Evolutionary conservation across 2,329 filamentous ascomycete genomes (phyloP), one percentile per base, ranked within the genome.

Genomic region (Monilinia vaccinii-corymbosi): DNA sequence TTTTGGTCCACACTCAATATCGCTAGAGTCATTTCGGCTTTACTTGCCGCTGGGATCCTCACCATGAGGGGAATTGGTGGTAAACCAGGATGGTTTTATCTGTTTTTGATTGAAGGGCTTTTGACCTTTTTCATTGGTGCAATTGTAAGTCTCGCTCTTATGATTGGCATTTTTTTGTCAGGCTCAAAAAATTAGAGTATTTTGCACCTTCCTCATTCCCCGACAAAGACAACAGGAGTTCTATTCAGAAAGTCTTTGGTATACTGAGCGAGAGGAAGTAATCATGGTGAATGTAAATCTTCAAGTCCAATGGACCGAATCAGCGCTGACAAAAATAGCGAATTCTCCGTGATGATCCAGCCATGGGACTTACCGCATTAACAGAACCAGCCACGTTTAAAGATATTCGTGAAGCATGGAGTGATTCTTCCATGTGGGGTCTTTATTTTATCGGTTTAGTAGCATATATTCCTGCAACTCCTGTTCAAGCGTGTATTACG

Each of bases 1-100:
- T 89, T 88, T 72, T 89, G 86, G 87, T 80, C 67, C 1, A 76
- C 81, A 1, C 83, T 82, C 56, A 75, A 77, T 47, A 71, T 73
- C 6, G 77, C 78, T 0, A 73, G 78, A 44, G 80, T 84, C 42
- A 71, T 79, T 4, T 77, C 78, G 1, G 79, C 81, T 1, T 82
- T 84, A 64, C 70, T 82, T 14, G 80, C 81, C 5, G 82, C 78
- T 58, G 81, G 81, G 10, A 77, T 85, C 23, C 65, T 85, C 1
- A 78, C 78, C 6, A 76, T 83, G 69, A 75, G 80, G 34, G 81
- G 80, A n/a, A 66, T 76, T 45, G 71, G 79, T 40, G 77, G 77
- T 0, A 75, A 79, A 61, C 78, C 76, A 58, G 82, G 82, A 2
- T 85, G 82, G 81, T 73, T 79, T 34, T 83, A 81, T 80, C 68